Percentiles rank a stretch among this genome's conserved stretches.
Conservation (phyloP, 257 asterid species). For the Capsicum rhomboideum region DNA sequence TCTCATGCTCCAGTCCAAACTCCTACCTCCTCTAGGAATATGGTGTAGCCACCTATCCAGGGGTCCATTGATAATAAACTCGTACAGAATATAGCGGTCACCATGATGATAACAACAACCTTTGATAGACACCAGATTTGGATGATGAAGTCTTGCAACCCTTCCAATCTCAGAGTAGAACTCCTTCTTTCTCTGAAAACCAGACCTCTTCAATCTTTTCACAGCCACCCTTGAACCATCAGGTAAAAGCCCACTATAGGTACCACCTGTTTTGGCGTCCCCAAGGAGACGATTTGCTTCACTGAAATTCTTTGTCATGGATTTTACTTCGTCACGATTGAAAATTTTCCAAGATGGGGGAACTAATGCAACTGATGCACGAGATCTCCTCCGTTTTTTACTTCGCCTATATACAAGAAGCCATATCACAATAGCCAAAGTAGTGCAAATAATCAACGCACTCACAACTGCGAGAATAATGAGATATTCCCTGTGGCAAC, state of each 20-base stretch:
- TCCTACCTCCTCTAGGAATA: slow-evolving; percentile 87
- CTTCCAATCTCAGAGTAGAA: slow-evolving; percentile 93
- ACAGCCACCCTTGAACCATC: slow-evolving; percentile 94
- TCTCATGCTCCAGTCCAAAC: slow-evolving; percentile 91
- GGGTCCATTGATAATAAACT: slow-evolving; percentile 82
- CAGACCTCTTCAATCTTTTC: slow-evolving; percentile 82
- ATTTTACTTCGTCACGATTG: slow-evolving; percentile 76
- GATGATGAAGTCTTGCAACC: slow-evolving; percentile 86
- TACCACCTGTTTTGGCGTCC: slow-evolving; percentile 94
- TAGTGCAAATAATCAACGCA: slow-evolving; percentile 71
- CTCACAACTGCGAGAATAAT: slow-evolving; percentile 88
- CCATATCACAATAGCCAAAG: slow-evolving; percentile 78
- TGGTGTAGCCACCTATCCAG: slow-evolving; percentile 95
- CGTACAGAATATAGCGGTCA: slow-evolving; percentile 85
- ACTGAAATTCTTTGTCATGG: slow-evolving; percentile 90
- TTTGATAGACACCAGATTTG: slow-evolving; percentile 82
- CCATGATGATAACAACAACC: slow-evolving; percentile 96
- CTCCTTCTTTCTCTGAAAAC: slow-evolving; percentile 95
- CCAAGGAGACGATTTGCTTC: slow-evolving; percentile 94
- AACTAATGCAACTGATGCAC: slow-evolving; percentile 79
- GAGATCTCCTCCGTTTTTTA: slow-evolving; percentile 74
- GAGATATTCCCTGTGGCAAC: slow-evolving; percentile 77
- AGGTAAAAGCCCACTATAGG: slow-evolving; percentile 82
- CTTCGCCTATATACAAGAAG: slow-evolving; percentile 71
- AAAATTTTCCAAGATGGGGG: slow-evolving; percentile 89